These are phyloP conservation scores for Botrytis fragariae DNA, from an alignment of 2,329 filamentous ascomycete genomes.

Conservation along the genomic window DNA sequence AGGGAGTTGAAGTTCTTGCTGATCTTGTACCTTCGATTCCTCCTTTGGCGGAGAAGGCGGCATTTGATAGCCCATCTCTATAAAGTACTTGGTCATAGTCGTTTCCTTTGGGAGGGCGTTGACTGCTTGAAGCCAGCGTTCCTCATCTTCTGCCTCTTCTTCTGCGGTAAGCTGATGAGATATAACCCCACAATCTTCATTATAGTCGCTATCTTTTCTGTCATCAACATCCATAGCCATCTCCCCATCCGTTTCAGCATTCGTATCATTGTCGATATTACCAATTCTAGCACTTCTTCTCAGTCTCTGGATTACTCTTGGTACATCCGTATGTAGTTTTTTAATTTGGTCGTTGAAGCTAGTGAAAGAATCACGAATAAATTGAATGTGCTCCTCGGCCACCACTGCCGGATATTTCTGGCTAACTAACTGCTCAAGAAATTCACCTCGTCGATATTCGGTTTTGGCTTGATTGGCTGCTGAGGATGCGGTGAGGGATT, in stretches of 20 bases:
- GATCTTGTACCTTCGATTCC: neutral
- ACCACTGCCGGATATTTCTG: neutral
- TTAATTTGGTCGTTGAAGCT: neutral
- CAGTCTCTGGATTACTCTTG: neutral
- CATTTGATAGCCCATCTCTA: conserved; percentile 9
- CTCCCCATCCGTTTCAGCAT: neutral
- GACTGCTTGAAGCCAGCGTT: neutral
- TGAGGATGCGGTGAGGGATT: neutral
- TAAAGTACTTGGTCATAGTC: neutral
- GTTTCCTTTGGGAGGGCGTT: neutral
- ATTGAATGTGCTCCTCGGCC: neutral
- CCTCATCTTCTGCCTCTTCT: conserved; percentile 3
- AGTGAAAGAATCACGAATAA: neutral
- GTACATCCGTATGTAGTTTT: neutral
- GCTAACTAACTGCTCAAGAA: neutral
- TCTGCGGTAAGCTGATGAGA: neutral
- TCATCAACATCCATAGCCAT: neutral
- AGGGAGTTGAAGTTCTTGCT: neutral
- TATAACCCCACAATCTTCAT: neutral
- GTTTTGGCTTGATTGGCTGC: neutral
- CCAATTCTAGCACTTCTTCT: neutral
- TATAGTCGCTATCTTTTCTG: neutral
- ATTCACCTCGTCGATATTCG: neutral
- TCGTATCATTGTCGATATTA: too few species aligned
- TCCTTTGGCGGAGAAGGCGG: neutral